phyloP scores from a whole-genome alignment of 164 flowering plant genomes.

The Macadamia tetraphylla region DNA sequence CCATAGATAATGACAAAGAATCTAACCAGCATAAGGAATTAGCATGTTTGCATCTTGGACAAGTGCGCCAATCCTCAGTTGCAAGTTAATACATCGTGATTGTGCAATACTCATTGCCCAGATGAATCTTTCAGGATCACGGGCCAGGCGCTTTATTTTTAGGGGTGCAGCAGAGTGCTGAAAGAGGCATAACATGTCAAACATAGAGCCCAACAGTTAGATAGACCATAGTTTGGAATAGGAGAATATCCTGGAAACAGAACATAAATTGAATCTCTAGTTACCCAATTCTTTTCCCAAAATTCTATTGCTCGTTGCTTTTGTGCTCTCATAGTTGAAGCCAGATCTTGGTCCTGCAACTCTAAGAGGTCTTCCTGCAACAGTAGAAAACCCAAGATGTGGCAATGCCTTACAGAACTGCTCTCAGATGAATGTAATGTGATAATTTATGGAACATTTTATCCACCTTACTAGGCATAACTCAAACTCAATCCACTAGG shows the following conservation, averaged over 20 bases:
- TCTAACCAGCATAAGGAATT: constrained; percentile 90
- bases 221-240: constrained; percentile 3
- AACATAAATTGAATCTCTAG: constrained; percentile 1
- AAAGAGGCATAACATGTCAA: not conserved
- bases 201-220: constrained; percentile 8
- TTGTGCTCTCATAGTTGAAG: constrained; percentile 60
- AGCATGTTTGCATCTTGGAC: constrained; percentile 83
- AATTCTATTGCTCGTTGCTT: constrained; percentile 61
- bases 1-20: not conserved
- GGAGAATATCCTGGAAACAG: not conserved
- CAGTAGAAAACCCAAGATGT: not conserved
- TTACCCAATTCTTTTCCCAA: constrained; percentile 97
- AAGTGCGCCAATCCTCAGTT: constrained; percentile 76
- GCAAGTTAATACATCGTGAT: constrained; percentile 73
- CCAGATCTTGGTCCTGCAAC: constrained; percentile 77
- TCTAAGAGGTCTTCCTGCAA: constrained; percentile 73
- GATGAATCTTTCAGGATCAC: constrained; percentile 82
- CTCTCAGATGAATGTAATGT: no score
- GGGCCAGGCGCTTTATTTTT: constrained; percentile 87
- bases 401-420: no score
- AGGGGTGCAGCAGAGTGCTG: constrained; percentile 86
- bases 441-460: no score
- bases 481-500: no score
- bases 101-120: constrained; percentile 93
- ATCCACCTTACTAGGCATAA: no score